A percentile compares a stretch with the other conserved stretches of the same genome.
phyloP scores from a whole-genome alignment of 257 asterid species.

The Apocynum venetum region DNA sequence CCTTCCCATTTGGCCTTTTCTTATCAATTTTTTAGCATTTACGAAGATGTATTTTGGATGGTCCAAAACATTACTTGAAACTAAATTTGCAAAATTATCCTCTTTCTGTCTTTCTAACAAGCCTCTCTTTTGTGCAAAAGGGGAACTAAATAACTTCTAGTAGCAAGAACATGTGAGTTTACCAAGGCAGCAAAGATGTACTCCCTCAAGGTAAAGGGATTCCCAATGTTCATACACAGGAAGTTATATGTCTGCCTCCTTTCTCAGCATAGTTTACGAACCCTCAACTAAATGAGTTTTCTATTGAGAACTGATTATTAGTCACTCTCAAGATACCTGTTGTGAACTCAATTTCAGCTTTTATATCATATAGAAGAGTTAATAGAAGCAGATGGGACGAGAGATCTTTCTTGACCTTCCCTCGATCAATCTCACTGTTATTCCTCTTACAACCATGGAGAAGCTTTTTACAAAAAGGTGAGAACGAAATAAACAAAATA shows the following conservation, averaged over 20 bases:
- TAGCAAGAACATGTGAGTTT: background rate
- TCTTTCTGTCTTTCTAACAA: background rate
- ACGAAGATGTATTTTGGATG: background rate
- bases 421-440: background rate
- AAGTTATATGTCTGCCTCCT: too few species aligned
- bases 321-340: background rate
- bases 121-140: background rate
- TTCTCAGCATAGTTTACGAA: background rate
- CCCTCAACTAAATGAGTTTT: background rate
- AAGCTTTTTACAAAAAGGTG: background rate
- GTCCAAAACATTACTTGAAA: background rate
- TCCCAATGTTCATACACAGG: background rate
- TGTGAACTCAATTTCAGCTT: background rate
- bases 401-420: background rate
- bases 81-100: too few species aligned
- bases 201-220: background rate
- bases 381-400: background rate
- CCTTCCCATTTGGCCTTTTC: background rate
- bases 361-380: background rate
- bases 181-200: background rate
- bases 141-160: background rate
- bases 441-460: background rate
- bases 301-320: background rate
- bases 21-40: background rate
- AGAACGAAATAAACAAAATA: background rate